Evolutionary conservation across 805 yeast genomes (phyloP).

Genomic region (Starmerella lactis-condensi): DNA sequence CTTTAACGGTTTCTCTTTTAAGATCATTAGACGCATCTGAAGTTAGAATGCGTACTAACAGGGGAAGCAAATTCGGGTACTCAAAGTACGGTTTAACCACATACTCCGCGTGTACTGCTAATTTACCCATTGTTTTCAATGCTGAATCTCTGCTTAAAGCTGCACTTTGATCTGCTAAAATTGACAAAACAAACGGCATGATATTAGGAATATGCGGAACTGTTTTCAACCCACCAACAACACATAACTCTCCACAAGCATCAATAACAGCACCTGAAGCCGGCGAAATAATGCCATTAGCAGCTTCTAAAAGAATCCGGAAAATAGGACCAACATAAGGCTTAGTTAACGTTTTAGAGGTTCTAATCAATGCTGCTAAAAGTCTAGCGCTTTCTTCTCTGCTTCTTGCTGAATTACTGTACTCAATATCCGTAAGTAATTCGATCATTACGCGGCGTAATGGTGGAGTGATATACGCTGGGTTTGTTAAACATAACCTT

Average conservation of each 20-base stretch:
- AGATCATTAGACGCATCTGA: slow-evolving; percentile 53
- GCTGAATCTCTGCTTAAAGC: slow-evolving; percentile 79
- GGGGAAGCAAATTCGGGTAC: slow-evolving; percentile 73
- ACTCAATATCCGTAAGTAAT: slow-evolving; percentile 66
- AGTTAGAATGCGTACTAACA: slow-evolving; percentile 62
- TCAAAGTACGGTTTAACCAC: slow-evolving; percentile 85
- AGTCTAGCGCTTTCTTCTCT: slow-evolving; percentile 76
- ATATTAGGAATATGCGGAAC: slow-evolving; percentile 49
- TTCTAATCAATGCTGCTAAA: slow-evolving; percentile 51
- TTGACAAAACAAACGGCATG: slow-evolving; percentile 75
- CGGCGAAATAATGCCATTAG: slow-evolving; percentile 44
- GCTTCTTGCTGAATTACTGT: slow-evolving; percentile 52
- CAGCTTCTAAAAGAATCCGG: slow-evolving; percentile 56
- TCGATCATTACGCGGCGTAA: slow-evolving; percentile 73
- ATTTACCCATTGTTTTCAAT: slow-evolving; percentile 65
- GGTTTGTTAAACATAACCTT: slow-evolving; percentile 65
- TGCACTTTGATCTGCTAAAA: slow-evolving; percentile 86
- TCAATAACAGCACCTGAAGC: slow-evolving; percentile 73
- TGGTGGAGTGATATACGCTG: slow-evolving; percentile 90
- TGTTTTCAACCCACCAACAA: slow-evolving; percentile 76
- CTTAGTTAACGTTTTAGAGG: slow-evolving; percentile 64
- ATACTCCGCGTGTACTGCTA: slow-evolving; percentile 80
- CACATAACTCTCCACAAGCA: slow-evolving; percentile 76
- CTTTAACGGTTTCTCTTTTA: slow-evolving; percentile 71
- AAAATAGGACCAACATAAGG: slow-evolving; percentile 88